phyloP scores from a whole-genome alignment of 495 filamentous ascomycete genomes.

The Penicillium mononematosum region DNA sequence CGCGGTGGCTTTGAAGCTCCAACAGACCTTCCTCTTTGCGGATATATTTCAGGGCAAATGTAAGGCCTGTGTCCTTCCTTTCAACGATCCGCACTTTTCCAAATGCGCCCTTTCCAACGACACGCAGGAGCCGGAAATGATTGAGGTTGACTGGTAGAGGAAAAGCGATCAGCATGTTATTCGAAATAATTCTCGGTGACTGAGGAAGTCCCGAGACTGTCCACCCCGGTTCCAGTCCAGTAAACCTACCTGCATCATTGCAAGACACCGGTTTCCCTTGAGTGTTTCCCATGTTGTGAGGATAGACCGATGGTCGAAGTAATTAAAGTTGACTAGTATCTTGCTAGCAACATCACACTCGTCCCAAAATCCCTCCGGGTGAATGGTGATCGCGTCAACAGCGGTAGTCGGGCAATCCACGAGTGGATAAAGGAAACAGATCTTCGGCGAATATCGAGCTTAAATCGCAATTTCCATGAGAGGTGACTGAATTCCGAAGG shows the following conservation, averaged over 20 bases:
- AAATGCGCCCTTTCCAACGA: constrained; percentile 96
- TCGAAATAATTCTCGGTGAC: background rate
- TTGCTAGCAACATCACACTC: constrained; percentile 40
- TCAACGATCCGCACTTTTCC: constrained; percentile 98
- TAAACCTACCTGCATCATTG: constrained; percentile 82
- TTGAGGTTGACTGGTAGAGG: constrained; percentile 79
- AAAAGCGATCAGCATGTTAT: constrained; percentile 13
- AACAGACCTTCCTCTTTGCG: constrained; percentile 93
- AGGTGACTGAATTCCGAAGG: constrained; percentile 17
- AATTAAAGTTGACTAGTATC: constrained; percentile 20
- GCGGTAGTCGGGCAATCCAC: constrained; percentile 1
- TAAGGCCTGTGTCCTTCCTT: constrained; percentile 88
- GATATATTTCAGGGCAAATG: constrained; percentile 97
- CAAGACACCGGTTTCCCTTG: constrained; percentile 91
- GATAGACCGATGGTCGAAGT: constrained; percentile 20
- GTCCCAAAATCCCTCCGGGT: constrained; percentile 1
- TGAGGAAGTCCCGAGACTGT: background rate
- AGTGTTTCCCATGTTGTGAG: constrained; percentile 78
- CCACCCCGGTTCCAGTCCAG: background rate
- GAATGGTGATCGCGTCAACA: constrained; percentile 1
- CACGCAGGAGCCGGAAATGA: constrained; percentile 90
- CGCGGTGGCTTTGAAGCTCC: constrained; percentile 11
- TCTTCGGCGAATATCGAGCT: constrained; percentile 12
- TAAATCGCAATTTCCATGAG: constrained; percentile 23
- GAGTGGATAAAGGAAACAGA: background rate